Percentiles rank a stretch among this genome's conserved stretches.
phyloP scores from a whole-genome alignment of 768 basidiomycete species.

The Naganishia antarctica region DNA sequence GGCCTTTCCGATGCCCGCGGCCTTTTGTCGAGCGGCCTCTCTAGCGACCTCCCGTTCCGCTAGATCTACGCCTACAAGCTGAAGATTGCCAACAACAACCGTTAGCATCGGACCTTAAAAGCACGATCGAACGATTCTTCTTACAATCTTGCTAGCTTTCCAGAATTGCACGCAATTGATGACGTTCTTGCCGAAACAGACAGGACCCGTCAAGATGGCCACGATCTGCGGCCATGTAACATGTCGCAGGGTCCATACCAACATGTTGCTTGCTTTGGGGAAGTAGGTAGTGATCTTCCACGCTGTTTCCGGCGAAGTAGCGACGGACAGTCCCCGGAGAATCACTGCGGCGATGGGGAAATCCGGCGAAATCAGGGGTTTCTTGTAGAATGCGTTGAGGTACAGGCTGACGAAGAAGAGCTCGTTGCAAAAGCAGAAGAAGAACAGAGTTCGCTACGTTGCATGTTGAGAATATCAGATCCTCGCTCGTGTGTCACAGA shows the following conservation, averaged over 20 bases:
- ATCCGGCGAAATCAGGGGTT: slow-evolving; percentile 59
- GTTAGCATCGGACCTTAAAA: no score
- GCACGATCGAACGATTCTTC: no score
- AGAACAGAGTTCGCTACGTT: slow-evolving; percentile 71
- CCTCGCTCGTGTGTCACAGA: neutral
- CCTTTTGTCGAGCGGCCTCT: slow-evolving; percentile 30
- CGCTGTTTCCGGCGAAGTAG: slow-evolving; percentile 30
- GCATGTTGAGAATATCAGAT: neutral
- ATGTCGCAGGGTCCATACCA: slow-evolving; percentile 32
- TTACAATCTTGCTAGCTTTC: slow-evolving; percentile 71
- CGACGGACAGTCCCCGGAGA: slow-evolving; percentile 18
- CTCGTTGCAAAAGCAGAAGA: slow-evolving; percentile 92
- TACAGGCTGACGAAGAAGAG: slow-evolving; percentile 92
- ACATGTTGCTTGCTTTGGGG: slow-evolving; percentile 30
- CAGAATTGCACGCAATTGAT: slow-evolving; percentile 95
- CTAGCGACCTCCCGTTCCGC: slow-evolving; percentile 60
- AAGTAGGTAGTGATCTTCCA: slow-evolving; percentile 40
- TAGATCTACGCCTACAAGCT: slow-evolving; percentile 82
- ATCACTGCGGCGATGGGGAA: slow-evolving; percentile 39
- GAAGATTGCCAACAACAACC: neutral
- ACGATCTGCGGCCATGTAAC: slow-evolving; percentile 74
- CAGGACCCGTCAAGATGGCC: slow-evolving; percentile 60
- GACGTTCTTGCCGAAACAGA: slow-evolving; percentile 77
- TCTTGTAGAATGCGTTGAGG: slow-evolving; percentile 76
- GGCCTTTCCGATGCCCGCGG: slow-evolving; percentile 24